Conservation (phyloP, 2,329 filamentous ascomycete genomes). For the Xylaria hypoxylon region DNA sequence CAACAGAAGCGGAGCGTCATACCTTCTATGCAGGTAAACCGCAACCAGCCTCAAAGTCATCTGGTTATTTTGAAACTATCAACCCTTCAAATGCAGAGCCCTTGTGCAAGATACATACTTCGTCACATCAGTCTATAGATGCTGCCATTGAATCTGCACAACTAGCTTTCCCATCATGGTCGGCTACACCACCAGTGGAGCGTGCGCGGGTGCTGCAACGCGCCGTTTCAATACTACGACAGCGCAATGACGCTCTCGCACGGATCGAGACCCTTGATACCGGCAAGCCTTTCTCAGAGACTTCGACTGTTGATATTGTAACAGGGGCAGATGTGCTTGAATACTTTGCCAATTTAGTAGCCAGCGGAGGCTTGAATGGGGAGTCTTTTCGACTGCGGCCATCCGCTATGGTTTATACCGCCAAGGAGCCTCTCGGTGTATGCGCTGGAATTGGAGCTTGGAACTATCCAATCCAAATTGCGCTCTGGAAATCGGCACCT, state of each 20-base stretch:
- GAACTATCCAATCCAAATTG: constrained; percentile 94
- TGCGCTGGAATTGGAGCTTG: constrained; percentile 90
- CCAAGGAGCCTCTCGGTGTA: constrained; percentile 83
- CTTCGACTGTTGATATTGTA: constrained; percentile 82
- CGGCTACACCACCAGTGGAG: constrained; percentile 76
- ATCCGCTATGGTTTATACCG: constrained; percentile 85
- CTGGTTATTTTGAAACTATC: constrained; percentile 75
- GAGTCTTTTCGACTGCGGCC: constrained; percentile 79
- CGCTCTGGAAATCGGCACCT: constrained; percentile 88
- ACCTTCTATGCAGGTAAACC: constrained; percentile 81
- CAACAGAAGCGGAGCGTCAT: constrained; percentile 59
- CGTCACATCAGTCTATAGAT: constrained; percentile 75
- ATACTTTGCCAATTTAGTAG: constrained; percentile 85
- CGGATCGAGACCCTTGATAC: constrained; percentile 85
- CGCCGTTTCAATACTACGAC: constrained; percentile 78
- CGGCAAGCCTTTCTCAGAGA: constrained; percentile 87
- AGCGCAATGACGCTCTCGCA: constrained; percentile 83
- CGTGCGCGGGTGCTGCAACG: constrained; percentile 82
- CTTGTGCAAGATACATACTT: constrained; percentile 77
- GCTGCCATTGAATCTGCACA: constrained; percentile 77
- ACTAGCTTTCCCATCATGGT: constrained; percentile 80
- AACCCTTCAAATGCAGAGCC: constrained; percentile 78
- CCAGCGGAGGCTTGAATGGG: constrained; percentile 81
- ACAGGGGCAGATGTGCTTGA: constrained; percentile 88
- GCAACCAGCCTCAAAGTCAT: constrained; percentile 69